Evolutionary conservation across 2,329 filamentous ascomycete species (phyloP).

Genomic region (Cercospora berteroae): DNA sequence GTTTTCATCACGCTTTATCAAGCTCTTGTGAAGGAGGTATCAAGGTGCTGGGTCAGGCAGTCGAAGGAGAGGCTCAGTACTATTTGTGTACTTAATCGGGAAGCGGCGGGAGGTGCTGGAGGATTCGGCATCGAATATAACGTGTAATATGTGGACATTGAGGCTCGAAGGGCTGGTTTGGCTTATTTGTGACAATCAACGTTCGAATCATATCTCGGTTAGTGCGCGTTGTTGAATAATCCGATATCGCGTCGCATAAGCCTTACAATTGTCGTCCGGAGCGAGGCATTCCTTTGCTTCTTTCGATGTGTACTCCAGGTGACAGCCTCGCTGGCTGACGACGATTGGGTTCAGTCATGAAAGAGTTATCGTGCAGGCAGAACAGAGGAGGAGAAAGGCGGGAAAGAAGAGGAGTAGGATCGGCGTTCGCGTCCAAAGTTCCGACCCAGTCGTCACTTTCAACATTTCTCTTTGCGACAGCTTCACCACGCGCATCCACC

Average conservation of each 20-base stretch:
- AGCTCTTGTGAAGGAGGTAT: background rate
- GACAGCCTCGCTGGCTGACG: background rate
- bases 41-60: background rate
- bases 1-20: background rate
- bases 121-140: background rate
- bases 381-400: background rate
- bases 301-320: background rate
- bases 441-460: background rate
- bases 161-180: background rate
- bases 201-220: background rate
- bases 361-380: background rate
- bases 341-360: background rate
- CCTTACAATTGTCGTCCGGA: background rate
- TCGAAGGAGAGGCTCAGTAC: background rate
- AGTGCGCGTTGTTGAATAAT: background rate
- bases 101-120: background rate
- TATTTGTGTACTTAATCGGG: background rate
- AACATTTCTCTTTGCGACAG: constrained; percentile 15
- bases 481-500: background rate
- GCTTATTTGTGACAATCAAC: background rate
- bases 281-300: background rate
- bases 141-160: background rate
- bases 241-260: background rate
- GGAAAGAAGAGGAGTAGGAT: background rate
- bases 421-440: background rate